Evolutionary conservation across 2,329 filamentous ascomycete genomes (phyloP).

Genomic region (Epicoccum sorghinum): DNA sequence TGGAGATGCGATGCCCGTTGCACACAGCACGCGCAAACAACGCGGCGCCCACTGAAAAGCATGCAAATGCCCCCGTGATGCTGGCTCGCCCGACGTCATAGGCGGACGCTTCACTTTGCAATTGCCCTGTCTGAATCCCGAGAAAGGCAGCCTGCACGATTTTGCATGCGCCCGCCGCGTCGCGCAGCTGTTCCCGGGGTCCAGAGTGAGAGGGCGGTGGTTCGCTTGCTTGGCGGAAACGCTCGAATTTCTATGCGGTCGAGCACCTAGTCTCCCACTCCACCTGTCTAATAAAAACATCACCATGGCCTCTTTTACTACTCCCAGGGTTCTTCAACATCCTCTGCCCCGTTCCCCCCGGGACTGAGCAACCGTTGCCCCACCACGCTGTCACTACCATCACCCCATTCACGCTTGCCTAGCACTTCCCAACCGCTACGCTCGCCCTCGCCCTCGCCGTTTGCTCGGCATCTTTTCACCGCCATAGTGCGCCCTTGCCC

Average conservation of each 20-base stretch:
- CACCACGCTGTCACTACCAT: slow-evolving; percentile 18
- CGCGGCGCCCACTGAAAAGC: slow-evolving; percentile 16
- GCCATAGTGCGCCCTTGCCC: slow-evolving; percentile 28
- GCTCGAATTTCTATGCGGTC: slow-evolving; percentile 18
- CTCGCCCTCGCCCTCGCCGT: slow-evolving; percentile 23
- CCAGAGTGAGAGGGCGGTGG: slow-evolving; percentile 14
- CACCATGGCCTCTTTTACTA: slow-evolving; percentile 49
- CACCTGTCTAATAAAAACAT: slow-evolving; percentile 39
- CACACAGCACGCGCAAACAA: slow-evolving; percentile 15
- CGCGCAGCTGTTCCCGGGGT: slow-evolving; percentile 12
- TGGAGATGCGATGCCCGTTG: slow-evolving; percentile 16
- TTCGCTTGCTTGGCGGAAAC: slow-evolving; percentile 17
- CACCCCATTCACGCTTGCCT: slow-evolving; percentile 12
- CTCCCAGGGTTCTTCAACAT: slow-evolving; percentile 51
- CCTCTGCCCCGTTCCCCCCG: slow-evolving; percentile 58
- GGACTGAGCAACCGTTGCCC: slow-evolving; percentile 51
- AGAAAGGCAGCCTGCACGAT: slow-evolving; percentile 9
- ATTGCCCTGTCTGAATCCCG: slow-evolving; percentile 5
- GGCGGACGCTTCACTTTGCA: slow-evolving; percentile 6
- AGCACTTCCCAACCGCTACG: slow-evolving; percentile 12
- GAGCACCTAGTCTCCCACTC: slow-evolving; percentile 28
- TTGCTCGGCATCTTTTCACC: slow-evolving; percentile 37
- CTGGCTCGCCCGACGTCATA: slow-evolving; percentile 17
- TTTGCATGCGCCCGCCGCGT: slow-evolving; percentile 10
- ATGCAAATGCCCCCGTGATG: slow-evolving; percentile 23